Evolutionary conservation across 116 monocot genomes (phyloP).

Genomic region (Iris pallida): DNA sequence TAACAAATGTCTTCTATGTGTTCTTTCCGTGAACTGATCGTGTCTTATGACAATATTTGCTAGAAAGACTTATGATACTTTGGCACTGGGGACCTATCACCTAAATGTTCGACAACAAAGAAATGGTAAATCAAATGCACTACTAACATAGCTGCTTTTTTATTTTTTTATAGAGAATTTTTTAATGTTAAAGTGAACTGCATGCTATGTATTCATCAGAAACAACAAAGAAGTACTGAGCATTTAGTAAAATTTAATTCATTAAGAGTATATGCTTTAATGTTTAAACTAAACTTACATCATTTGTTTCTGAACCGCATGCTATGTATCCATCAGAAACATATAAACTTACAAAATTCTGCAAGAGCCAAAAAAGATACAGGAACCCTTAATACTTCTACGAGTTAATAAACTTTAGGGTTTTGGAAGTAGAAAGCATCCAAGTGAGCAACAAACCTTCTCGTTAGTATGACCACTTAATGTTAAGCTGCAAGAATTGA

Average conservation of each 20-base stretch:
- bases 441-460: slow-evolving; percentile 36
- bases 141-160: no score
- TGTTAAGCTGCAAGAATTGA: slow-evolving; percentile 52
- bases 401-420: not conserved
- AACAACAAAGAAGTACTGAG: no score
- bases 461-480: slow-evolving; percentile 74
- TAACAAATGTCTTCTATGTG: no score
- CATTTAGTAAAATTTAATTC: not conserved
- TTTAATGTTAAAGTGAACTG: no score
- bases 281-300: slow-evolving; percentile 37
- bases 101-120: no score
- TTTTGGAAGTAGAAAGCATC: not conserved
- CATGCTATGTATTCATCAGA: no score
- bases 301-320: slow-evolving; percentile 91
- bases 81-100: no score
- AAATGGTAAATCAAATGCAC: no score
- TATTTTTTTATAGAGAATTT: no score
- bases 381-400: not conserved
- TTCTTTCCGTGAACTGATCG: no score
- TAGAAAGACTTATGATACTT: no score
- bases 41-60: no score
- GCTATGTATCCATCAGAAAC: slow-evolving; percentile 81
- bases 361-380: slow-evolving; percentile 14
- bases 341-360: slow-evolving; percentile 94
- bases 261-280: not conserved